These are phyloP conservation scores for Fraxinus angustifolia DNA, from an alignment of 305 asterid species.

Conservation along the genomic window DNA sequence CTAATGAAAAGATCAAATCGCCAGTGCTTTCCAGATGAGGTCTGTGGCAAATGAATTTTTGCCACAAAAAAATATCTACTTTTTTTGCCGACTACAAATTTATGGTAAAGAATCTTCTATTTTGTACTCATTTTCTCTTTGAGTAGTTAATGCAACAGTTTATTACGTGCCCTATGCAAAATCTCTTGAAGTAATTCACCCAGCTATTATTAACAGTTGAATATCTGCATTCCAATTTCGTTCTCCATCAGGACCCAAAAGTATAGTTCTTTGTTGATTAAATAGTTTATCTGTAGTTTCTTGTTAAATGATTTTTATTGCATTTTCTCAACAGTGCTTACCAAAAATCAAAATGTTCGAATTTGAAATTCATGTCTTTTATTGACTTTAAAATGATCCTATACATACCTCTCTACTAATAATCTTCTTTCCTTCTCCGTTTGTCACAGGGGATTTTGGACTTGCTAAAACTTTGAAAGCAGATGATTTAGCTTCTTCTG, in stretches of 20 bases:
- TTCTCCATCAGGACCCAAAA: conserved; percentile 89
- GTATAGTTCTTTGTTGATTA: conserved; percentile 31
- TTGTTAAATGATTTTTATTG: conserved; percentile 10
- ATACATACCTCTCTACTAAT: conserved; percentile 9
- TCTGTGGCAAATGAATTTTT: conserved; percentile 24
- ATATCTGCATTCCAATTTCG: conserved; percentile 89
- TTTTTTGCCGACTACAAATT: not conserved
- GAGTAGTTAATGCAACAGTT: not conserved
- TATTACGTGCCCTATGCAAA: conserved; percentile 39
- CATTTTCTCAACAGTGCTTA: conserved; percentile 65
- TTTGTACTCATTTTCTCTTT: not conserved
- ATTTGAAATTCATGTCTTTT: conserved; percentile 22
- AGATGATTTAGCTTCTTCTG: conserved; percentile 96
- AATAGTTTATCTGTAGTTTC: conserved; percentile 10
- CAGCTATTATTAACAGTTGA: conserved; percentile 84
- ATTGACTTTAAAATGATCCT: conserved; percentile 17
- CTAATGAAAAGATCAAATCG: conserved; percentile 79
- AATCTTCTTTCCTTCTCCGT: conserved; percentile 5
- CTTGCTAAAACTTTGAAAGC: conserved; percentile 93
- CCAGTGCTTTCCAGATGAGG: conserved; percentile 93
- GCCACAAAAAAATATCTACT: not conserved
- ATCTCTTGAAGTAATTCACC: conserved; percentile 80
- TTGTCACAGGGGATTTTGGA: conserved; percentile 88
- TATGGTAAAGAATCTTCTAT: no score
- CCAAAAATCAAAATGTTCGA: conserved; percentile 81